Evolutionary conservation across 257 asterid genomes (phyloP), one percentile per base, ranked within the genome.

Genomic region (Fraxinus cuspidata): DNA sequence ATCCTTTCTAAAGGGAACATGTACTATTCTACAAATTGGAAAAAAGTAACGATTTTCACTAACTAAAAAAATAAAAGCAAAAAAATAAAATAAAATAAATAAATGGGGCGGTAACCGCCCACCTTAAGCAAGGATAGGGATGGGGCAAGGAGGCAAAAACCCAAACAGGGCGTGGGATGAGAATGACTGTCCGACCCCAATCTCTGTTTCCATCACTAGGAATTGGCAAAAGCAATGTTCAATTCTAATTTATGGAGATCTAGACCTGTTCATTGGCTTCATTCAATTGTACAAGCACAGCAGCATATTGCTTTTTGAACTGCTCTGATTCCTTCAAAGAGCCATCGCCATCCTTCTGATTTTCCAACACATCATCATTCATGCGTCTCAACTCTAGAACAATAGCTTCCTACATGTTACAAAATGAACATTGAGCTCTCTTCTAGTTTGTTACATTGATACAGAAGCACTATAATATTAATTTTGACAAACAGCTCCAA

Each of bases 241-340:
- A 34, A 75, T 67, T 75, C 53, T 73, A 80, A 44, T 65, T 31
- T n/a, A 66, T 38, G 70, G 80, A 79, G 70, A 78, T 16, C 25
- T 83, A 80, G 86, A 79, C 99, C 97, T 92, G 95, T 37, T 90
- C 91, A 77, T 92, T 90, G 73, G 85, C 89, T 84, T 92, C 98
- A 76, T 83, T 87, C 82, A 96, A 81, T 79, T 85, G 94, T 49
- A 87, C 75, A 79, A 92, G 90, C 53, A 96, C 88, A 0, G 89
- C 91, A 38, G 98, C 98, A 79, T 96, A 96, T 82, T 88, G 97
- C 89, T 88, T 96, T 74, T 85, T 87, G 85, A 93, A 93, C 47
- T 90, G 66, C 53, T 96, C 97, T 0, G 92, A 88, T 56, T 90
- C 96, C 84, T 93, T 90, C 72, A 90, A 89, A 71, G 94, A 81